Evolutionary conservation across 208 protist genomes (phyloP), one percentile per base, ranked within the genome.

Genomic region (Trypanosoma rangeli): DNA sequence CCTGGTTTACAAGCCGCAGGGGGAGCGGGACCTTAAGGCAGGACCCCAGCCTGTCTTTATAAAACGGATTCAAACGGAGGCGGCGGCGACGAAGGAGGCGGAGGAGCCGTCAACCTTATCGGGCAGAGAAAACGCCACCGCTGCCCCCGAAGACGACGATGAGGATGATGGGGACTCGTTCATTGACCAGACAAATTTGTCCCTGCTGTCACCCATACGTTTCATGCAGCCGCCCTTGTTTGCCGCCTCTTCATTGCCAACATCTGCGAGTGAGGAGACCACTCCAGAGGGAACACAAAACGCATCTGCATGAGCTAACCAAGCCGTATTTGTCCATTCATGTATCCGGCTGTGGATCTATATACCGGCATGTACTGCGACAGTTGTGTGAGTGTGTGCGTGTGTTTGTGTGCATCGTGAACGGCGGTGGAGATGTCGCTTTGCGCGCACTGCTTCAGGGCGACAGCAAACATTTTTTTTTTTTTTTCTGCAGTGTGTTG

Each of bases 1-100:
- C 82, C 56, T 93, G 29, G 79, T 96, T 62, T 80, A 87, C 33
- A 94, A 93, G 60, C 81, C 80, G 12, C 29, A 76, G 44, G 70
- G 73, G 35, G 71, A 48, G 63, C 71, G 63, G n/a, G 57, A 60
- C 50, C 22, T 15, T 12, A 35, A 35, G 26, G 62, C 9, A 42
- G 44, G 26, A 35, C 20, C 59, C 42, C 35, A 50, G 22, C 58
- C 64, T 4, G 48, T 46, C 5, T 44, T 56, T 9, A 1, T 62
- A 18, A 35, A 73, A 31, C 59, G n/a, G 26, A 70, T 53, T 1
- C 37, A 55, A n/a, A 22, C n/a, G 31, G 31, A 61, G 48, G 16
- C 31, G 5, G 56, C 24, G 18, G 48, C 63, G 63, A 57, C 29
- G 44, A 68, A 55, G 22, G 52, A 64, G 28, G 15, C n/a, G 12